These are phyloP conservation scores for Capsicum chinense DNA, from an alignment of 257 asterid species.

Conservation along the genomic window DNA sequence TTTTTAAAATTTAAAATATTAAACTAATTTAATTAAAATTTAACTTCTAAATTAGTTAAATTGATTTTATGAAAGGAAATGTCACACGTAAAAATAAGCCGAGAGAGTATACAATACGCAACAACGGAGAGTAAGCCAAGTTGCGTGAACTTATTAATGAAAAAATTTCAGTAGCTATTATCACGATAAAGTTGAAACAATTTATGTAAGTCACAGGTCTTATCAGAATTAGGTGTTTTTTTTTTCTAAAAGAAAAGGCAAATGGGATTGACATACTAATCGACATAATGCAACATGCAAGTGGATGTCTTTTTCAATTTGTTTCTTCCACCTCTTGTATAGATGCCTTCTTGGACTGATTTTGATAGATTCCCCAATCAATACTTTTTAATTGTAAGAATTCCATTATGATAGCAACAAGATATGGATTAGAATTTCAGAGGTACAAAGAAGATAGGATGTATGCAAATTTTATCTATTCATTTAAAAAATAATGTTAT, in stretches of 20 bases:
- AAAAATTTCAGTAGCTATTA: neutral
- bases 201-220: neutral
- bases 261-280: neutral
- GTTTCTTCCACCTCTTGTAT: neutral
- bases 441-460: too few species aligned
- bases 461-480: too few species aligned
- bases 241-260: neutral
- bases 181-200: neutral
- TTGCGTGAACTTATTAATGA: neutral
- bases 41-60: too few species aligned
- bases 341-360: neutral
- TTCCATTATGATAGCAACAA: too few species aligned
- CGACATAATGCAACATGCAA: conserved; percentile 13
- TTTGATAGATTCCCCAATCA: neutral
- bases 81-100: too few species aligned
- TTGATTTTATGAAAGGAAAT: too few species aligned
- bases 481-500: too few species aligned
- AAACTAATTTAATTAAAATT: too few species aligned
- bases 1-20: too few species aligned
- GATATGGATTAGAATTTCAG: too few species aligned
- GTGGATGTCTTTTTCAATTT: conserved; percentile 16
- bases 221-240: neutral
- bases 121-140: neutral
- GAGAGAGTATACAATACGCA: neutral
- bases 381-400: neutral